Evolutionary conservation across 1,284 basidiomycete genomes (phyloP).

Genomic region (Lentinus polychrous): DNA sequence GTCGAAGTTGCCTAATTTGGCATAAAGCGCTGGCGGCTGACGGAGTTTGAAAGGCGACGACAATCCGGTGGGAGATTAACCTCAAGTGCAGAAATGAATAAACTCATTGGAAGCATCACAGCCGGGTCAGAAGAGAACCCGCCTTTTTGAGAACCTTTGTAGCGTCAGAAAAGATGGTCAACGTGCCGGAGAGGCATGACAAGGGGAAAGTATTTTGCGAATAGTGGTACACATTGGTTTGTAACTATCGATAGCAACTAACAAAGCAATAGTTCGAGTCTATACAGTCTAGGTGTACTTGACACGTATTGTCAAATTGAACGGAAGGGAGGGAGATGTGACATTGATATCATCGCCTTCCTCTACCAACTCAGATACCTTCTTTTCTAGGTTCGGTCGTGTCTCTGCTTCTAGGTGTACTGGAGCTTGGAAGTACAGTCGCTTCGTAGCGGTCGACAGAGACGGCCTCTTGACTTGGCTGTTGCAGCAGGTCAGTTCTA

Average conservation of each 20-base stretch:
- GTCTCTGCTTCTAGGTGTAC: slow-evolving; percentile 85
- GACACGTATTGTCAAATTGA: slow-evolving; percentile 72
- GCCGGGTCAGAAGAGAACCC: too few species aligned
- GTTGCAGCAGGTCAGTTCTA: slow-evolving; percentile 5
- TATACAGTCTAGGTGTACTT: slow-evolving; percentile 38
- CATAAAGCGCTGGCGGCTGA: too few species aligned
- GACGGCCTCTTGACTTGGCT: slow-evolving; percentile 95
- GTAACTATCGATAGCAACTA: neutral
- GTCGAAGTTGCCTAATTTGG: too few species aligned
- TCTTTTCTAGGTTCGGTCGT: slow-evolving; percentile 83
- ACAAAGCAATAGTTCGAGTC: neutral
- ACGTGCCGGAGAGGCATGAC: too few species aligned
- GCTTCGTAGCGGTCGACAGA: slow-evolving; percentile 58
- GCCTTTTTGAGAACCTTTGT: too few species aligned
- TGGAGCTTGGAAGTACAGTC: slow-evolving; percentile 90
- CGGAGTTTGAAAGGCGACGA: too few species aligned
- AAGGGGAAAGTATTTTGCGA: too few species aligned
- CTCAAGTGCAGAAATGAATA: too few species aligned
- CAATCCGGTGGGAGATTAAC: too few species aligned
- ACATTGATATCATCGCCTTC: slow-evolving; percentile 79
- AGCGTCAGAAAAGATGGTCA: too few species aligned
- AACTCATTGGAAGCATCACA: too few species aligned
- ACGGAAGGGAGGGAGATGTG: slow-evolving; percentile 84
- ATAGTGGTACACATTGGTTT: neutral
- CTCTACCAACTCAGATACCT: slow-evolving; percentile 72